Base-by-base conservation (phyloP, 2,329 filamentous ascomycete genomes). In the Incumbomyces lentus region DNA sequence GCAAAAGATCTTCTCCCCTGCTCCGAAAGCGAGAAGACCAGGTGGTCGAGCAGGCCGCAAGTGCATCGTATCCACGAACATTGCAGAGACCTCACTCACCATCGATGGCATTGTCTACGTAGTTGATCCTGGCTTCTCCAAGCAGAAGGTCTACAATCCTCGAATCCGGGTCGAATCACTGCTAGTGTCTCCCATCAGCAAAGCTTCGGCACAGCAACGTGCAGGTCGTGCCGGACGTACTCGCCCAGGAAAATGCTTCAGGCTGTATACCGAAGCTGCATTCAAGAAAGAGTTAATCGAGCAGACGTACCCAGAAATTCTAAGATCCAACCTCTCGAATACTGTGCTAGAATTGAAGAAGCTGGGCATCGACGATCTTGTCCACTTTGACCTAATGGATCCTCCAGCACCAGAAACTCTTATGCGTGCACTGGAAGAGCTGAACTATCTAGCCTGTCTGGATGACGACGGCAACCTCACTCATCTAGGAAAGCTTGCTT, bases 211-310 rank as follows among this genome's bases (percentile, higher is more conserved):
- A 8, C 87, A 95, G 64, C 92, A 98, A 69, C 78, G 93, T 64
- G 93, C 93, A 53, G 93, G 93, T 84, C 90, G 92, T 87, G 92
- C 92, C 12, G 92, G 93, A 75, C 90, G 92, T 83, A 98, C 92
- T 38, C 83, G 89, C 54, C 92, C 93, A 38, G 93, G 93, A 71
- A 98, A 98, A 67, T 96, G 92, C 68, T 98, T 96, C 76, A 80
- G 92, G 36, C 69, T 98, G 12, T 98, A 98, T 68, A 98, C 92
- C 0, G 92, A 98, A 64, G 77, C 75, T 48, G 90, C 92, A 0
- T 98, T 95, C 72, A 95, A 95, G 74, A 90, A 94, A 65, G 92
- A 98, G 67, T 78, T 98, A 41, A 96, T 95, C 52, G 88, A 95
- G 65, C 88, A 95, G 65, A 96, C 92, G 0, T 89, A 98, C 58